Evolutionary conservation across 345 rosid genomes (phyloP), one percentile per base, ranked within the genome.

Genomic region (Mercurialis annua): DNA sequence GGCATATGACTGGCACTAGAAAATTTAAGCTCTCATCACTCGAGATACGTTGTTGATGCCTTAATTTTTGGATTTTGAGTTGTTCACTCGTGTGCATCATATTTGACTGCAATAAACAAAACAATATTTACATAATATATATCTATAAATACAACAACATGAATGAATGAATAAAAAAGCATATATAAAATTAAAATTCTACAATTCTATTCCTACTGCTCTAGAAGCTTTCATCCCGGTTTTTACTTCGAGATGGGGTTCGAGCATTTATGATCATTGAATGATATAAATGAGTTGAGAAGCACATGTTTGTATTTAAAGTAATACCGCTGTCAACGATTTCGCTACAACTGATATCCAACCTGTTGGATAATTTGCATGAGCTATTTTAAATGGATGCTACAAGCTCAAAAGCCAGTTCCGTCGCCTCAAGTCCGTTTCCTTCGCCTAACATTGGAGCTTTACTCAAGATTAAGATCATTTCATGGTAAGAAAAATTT

Each of bases 341-440:
- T 31, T 52, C 48, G 58, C 58, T 71, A 23, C 36, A 40, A 18
- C 2, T n/a, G 50, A 3, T 69, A 67, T 34, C 62, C 17, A 36
- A 43, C 65, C 4, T 65, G 44, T 49, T 27, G 23, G 9, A 21
- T 46, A 52, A 61, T 27, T 55, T 57, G 66, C 43, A 23, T 57
- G 65, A 66, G 68, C 50, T 59, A 33, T 40, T 69, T 43, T 38
- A 38, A 23, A 77, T 83, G 95, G 85, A 87, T 64, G 56, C 64
- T 68, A 78, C 78, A 24, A 79, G 83, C 75, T 67, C 87, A 0
- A 88, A 79, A 75, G 87, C 74, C 62, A 76, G 74, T 55, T 85
- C 88, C 2, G 70, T 76, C 21, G 72, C 83, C 34, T 80, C 88
- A 6, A 86, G 87, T 72, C 89, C 89, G 43, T 80, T 81, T 79